These are phyloP conservation scores for Saturnispora sekii DNA, from an alignment of 805 yeast species.

Conservation along the genomic window DNA sequence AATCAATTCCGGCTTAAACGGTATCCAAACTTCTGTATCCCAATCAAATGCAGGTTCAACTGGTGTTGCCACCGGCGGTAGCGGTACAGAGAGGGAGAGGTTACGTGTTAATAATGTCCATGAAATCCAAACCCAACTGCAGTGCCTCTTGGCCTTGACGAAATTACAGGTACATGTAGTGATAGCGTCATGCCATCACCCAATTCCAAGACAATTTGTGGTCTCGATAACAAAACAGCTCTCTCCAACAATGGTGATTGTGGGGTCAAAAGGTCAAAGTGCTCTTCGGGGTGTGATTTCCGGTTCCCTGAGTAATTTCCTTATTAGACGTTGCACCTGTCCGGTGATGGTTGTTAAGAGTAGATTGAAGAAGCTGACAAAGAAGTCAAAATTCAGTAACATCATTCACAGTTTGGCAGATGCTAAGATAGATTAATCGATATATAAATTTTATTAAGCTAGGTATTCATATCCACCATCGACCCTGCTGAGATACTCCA, in stretches of 20 bases:
- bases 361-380: constrained; percentile 58
- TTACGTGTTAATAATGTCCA: constrained; percentile 35
- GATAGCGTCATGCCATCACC: constrained; percentile 66
- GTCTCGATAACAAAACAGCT: constrained; percentile 61
- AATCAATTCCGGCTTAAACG: constrained; percentile 28
- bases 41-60: constrained; percentile 7
- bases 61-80: constrained; percentile 1
- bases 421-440: constrained; percentile 29
- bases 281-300: constrained; percentile 66
- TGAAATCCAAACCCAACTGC: constrained; percentile 30
- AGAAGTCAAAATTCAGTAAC: constrained; percentile 44
- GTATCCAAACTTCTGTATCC: constrained; percentile 22
- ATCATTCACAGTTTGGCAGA: constrained; percentile 35
- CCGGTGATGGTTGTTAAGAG: constrained; percentile 78
- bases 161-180: constrained; percentile 66
- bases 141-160: constrained; percentile 47
- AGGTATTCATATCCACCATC: constrained; percentile 57
- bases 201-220: constrained; percentile 62
- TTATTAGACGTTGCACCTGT: constrained; percentile 59
- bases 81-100: constrained; percentile 25
- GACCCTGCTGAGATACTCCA: constrained; percentile 73
- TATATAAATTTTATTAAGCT: constrained; percentile 28
- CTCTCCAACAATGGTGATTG: constrained; percentile 63
- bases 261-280: constrained; percentile 66
- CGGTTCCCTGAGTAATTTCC: constrained; percentile 63